phyloP scores from a whole-genome alignment of 2,329 filamentous ascomycete species.

The Colletotrichum sp. region DNA sequence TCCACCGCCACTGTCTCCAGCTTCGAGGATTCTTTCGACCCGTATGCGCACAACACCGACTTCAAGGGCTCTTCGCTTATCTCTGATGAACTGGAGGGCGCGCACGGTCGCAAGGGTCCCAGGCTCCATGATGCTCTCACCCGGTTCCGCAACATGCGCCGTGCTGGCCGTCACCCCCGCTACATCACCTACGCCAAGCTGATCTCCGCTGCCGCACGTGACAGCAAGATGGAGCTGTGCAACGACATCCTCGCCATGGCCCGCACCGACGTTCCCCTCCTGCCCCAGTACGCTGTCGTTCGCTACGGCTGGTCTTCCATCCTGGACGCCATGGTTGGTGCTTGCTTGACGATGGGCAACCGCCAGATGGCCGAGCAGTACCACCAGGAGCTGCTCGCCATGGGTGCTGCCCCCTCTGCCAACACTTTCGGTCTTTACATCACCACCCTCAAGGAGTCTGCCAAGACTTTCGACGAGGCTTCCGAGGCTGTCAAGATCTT shows the following conservation, averaged over 20 bases:
- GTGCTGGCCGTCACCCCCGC: conserved; percentile 86
- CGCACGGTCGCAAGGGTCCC: conserved; percentile 72
- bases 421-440: conserved; percentile 99
- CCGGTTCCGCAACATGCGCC: conserved; percentile 92
- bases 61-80: conserved; percentile 93
- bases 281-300: conserved; percentile 84
- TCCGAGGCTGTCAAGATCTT: conserved; percentile 98
- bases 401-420: conserved; percentile 89
- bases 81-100: conserved; percentile 85
- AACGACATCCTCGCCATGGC: conserved; percentile 91
- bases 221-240: conserved; percentile 80
- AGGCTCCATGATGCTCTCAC: conserved; percentile 80
- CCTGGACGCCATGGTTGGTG: conserved; percentile 94
- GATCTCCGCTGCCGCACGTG: conserved; percentile 86
- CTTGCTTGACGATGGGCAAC: conserved; percentile 83
- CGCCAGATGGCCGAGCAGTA: conserved; percentile 82
- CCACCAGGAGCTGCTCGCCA: conserved; percentile 88
- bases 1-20: conserved; percentile 62
- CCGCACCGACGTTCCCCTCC: conserved; percentile 83
- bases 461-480: conserved; percentile 97
- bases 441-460: conserved; percentile 96
- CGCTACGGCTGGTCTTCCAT: conserved; percentile 97
- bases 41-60: conserved; percentile 88
- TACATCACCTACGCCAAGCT: conserved; percentile 98
- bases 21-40: conserved; percentile 86